Percentiles rank a stretch among this genome's conserved stretches.
These are phyloP conservation scores for Polygonum maritimum DNA, from an alignment of 148 eudicot genomes.

Conservation along the genomic window DNA sequence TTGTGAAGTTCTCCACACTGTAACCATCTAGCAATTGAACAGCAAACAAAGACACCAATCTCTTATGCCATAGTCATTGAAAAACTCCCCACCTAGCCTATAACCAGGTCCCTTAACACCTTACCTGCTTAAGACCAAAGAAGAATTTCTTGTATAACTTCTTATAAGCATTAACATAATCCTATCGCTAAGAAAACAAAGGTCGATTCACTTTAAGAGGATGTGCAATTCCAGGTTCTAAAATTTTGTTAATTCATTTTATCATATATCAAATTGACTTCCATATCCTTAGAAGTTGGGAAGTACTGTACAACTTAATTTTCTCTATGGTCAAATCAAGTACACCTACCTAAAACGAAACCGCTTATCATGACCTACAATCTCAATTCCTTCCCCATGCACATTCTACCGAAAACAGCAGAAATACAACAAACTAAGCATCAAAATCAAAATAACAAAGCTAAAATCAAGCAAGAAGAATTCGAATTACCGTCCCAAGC, in stretches of 20 bases:
- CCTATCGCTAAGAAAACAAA: not conserved
- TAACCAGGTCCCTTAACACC: not conserved
- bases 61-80: too few relatives aligned
- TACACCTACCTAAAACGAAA: not conserved
- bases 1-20: too few relatives aligned
- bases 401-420: not conserved
- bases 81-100: not conserved
- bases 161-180: not conserved
- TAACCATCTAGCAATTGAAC: too few relatives aligned
- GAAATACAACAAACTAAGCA: not conserved
- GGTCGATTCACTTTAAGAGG: not conserved
- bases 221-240: not conserved
- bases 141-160: too few relatives aligned
- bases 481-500: conserved; percentile 79
- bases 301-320: not conserved
- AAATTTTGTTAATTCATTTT: not conserved
- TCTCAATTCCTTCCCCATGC: not conserved
- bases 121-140: not conserved
- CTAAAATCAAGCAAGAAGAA: not conserved
- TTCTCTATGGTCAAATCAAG: too few relatives aligned
- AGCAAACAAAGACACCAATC: too few relatives aligned
- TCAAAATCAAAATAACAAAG: not conserved
- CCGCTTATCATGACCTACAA: not conserved
- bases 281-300: not conserved
- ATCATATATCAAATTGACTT: not conserved